Evolutionary conservation across 2,329 filamentous ascomycete species (phyloP).

Genomic region (Dothideomycetes sp.): DNA sequence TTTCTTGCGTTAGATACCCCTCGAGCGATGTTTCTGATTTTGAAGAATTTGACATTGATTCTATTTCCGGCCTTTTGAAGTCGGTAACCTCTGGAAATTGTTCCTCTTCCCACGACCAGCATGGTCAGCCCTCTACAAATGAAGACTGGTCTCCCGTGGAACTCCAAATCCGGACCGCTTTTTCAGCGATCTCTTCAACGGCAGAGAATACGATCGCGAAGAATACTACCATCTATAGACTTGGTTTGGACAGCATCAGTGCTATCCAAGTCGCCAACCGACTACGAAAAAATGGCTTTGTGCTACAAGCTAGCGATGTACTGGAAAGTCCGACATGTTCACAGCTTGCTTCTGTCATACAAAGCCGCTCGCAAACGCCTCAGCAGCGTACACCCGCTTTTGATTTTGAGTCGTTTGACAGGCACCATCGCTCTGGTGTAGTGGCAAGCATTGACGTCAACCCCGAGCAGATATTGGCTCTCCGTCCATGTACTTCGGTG

Average conservation of each 20-base stretch:
- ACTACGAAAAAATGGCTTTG: slow-evolving; percentile 51
- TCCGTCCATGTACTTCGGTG: slow-evolving; percentile 70
- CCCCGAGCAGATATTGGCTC: slow-evolving; percentile 38
- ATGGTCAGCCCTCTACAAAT: not conserved
- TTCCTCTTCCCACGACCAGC: too few species aligned
- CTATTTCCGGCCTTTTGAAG: slow-evolving; percentile 13
- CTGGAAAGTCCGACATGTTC: slow-evolving; percentile 44
- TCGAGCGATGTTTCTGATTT: slow-evolving; percentile 20
- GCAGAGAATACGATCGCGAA: slow-evolving; percentile 43
- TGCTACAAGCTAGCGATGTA: slow-evolving; percentile 61
- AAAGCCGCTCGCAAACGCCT: slow-evolving; percentile 15
- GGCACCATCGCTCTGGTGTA: slow-evolving; percentile 29
- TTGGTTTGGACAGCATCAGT: slow-evolving; percentile 89
- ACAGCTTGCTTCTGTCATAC: slow-evolving; percentile 24
- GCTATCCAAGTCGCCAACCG: slow-evolving; percentile 65
- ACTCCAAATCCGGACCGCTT: slow-evolving; percentile 42
- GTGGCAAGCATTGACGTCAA: slow-evolving; percentile 26
- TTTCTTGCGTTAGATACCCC: slow-evolving; percentile 22
- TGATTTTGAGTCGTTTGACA: slow-evolving; percentile 45
- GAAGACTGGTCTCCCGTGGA: slow-evolving; percentile 45
- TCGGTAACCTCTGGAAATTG: too few species aligned
- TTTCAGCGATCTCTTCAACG: slow-evolving; percentile 51
- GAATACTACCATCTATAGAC: slow-evolving; percentile 67
- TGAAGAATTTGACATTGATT: slow-evolving; percentile 14
- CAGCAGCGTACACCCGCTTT: slow-evolving; percentile 21